A percentile compares a stretch with the other conserved stretches of the same genome.
Evolutionary conservation across 371 early-diverging fungal genomes (phyloP).

Genomic region (Mucor racemosus): DNA sequence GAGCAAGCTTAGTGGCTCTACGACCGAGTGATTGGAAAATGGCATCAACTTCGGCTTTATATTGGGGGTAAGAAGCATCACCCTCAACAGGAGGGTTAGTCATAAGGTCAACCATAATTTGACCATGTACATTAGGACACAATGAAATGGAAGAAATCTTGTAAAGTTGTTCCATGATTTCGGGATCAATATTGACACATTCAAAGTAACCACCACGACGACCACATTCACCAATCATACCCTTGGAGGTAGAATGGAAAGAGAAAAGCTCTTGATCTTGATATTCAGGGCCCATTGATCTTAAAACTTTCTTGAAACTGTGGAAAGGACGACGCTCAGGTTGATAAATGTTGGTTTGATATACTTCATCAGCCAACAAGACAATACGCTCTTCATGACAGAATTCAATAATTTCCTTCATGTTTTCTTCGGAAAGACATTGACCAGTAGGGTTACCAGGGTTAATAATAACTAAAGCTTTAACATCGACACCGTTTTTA

Average conservation of each 20-base stretch:
- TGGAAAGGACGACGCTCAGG: constrained; percentile 85
- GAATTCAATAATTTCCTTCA: constrained; percentile 88
- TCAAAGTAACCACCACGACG: constrained; percentile 98
- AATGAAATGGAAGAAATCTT: constrained; percentile 92
- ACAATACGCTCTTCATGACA: constrained; percentile 83
- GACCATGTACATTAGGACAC: constrained; percentile 89
- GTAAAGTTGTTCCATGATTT: constrained; percentile 84
- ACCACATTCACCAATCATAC: constrained; percentile 98
- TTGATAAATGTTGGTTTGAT: constrained; percentile 93
- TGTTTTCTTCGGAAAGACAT: constrained; percentile 79
- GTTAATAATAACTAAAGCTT: constrained; percentile 95
- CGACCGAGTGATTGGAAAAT: constrained; percentile 86
- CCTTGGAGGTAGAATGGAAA: constrained; percentile 97
- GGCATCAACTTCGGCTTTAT: constrained; percentile 70
- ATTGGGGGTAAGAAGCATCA: constrained; percentile 76
- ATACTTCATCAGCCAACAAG: constrained; percentile 96
- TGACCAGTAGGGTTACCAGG: constrained; percentile 99
- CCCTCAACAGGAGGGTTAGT: constrained; percentile 90
- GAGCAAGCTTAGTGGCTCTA: constrained; percentile 76
- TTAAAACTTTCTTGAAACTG: constrained; percentile 92
- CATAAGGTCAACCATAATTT: constrained; percentile 92
- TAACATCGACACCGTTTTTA: constrained; percentile 80
- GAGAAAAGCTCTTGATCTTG: constrained; percentile 83
- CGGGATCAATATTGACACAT: constrained; percentile 78
- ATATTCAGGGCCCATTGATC: constrained; percentile 51